Evolutionary conservation across 1,139 yeast genomes (phyloP).

Genomic region (Nadsonia commutata): DNA sequence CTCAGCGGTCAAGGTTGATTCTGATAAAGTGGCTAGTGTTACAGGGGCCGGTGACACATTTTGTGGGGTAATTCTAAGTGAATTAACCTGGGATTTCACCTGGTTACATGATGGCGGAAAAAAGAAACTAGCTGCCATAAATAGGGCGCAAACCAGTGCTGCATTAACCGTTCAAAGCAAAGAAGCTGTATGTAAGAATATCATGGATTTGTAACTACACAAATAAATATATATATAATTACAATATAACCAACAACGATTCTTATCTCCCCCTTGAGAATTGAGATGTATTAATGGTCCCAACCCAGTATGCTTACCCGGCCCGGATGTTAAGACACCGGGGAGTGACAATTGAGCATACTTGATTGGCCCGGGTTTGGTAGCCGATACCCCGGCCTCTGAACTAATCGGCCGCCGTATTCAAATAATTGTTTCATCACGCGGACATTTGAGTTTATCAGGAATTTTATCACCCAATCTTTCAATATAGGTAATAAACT

Average conservation of each 20-base stretch:
- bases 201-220: conserved; percentile 6
- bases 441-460: not conserved
- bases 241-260: not conserved
- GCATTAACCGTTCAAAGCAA: conserved; percentile 30
- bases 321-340: not conserved
- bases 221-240: too few relatives aligned
- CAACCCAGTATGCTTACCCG: not conserved
- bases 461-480: not conserved
- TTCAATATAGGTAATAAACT: too few relatives aligned
- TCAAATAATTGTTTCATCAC: not conserved
- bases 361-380: not conserved
- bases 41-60: conserved; percentile 63
- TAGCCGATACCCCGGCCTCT: not conserved
- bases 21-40: conserved; percentile 31
- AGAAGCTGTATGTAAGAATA: conserved; percentile 19
- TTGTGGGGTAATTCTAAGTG: conserved; percentile 36
- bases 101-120: conserved; percentile 21
- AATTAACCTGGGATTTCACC: conserved; percentile 17
- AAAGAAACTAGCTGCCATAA: conserved; percentile 19
- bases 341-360: not conserved
- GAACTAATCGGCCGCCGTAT: not conserved
- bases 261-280: not conserved
- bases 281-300: too few relatives aligned
- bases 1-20: conserved; percentile 21
- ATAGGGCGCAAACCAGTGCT: conserved; percentile 41